Percentiles rank a stretch among this genome's conserved stretches.
Evolutionary conservation across 345 rosid genomes (phyloP).

Genomic region (Pistacia atlantica): DNA sequence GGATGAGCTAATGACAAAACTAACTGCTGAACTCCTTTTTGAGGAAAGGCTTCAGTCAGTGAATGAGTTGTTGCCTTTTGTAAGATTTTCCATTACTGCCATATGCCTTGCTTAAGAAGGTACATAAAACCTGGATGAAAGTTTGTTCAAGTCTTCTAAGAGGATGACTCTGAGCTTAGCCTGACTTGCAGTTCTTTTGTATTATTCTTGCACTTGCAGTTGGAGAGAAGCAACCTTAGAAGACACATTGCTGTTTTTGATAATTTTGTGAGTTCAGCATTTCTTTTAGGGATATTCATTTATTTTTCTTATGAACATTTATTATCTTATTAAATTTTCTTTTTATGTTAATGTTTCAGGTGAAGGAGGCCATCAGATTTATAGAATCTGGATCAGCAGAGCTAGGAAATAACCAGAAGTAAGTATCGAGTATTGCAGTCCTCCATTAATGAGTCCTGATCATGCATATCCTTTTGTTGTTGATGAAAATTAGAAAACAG

Average conservation of each 20-base stretch:
- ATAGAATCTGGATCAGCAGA: constrained; percentile 40
- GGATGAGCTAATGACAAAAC: constrained; percentile 49
- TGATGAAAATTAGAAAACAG: too few relatives aligned
- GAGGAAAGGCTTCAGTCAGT: constrained; percentile 64
- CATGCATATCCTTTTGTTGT: neutral
- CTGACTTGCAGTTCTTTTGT: constrained; percentile 16
- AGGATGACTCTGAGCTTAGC: constrained; percentile 6
- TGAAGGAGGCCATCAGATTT: constrained; percentile 59
- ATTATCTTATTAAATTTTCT: constrained; percentile 17
- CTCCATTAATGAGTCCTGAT: neutral
- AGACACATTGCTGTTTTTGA: constrained; percentile 39
- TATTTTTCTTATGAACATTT: neutral
- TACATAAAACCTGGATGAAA: constrained; percentile 30
- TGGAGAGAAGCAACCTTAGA: constrained; percentile 66
- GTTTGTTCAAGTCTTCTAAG: constrained; percentile 1
- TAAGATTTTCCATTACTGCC: constrained; percentile 86
- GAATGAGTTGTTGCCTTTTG: constrained; percentile 60
- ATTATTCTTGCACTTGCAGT: constrained; percentile 60
- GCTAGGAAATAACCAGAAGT: constrained; percentile 60
- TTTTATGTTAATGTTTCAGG: constrained; percentile 42
- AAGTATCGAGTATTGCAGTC: constrained; percentile 26
- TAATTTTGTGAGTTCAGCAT: constrained; percentile 59
- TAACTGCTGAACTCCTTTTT: constrained; percentile 48
- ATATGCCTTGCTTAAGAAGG: constrained; percentile 65
- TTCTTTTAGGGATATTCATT: constrained; percentile 1